phyloP scores from a whole-genome alignment of 108 stramenopile genomes.

The Epithemia pelagica region DNA sequence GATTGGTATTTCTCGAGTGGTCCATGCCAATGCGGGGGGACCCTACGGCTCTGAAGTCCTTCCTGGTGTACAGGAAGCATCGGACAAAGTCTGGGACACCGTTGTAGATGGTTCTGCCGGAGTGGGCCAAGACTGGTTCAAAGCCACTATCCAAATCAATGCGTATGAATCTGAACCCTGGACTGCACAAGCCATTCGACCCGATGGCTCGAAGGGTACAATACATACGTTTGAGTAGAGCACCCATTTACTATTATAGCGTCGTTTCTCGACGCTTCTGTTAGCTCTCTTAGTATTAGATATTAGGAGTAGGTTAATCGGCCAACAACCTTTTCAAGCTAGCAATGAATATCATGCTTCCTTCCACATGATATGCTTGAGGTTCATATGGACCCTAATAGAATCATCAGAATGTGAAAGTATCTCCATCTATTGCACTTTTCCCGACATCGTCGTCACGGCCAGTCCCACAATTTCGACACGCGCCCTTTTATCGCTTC shows the following conservation, averaged over 20 bases:
- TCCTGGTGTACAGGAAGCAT: constrained; percentile 60
- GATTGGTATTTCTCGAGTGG: constrained; percentile 16
- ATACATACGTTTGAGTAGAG: constrained; percentile 37
- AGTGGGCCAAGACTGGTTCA: constrained; percentile 71
- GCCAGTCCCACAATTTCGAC: constrained; percentile 6
- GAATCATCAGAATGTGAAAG: no score
- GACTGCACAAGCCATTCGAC: constrained; percentile 69
- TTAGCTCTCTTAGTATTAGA: no score
- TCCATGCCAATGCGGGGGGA: constrained; percentile 77
- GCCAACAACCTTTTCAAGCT: no score
- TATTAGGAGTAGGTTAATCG: no score
- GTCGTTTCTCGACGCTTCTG: no score
- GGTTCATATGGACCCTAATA: no score
- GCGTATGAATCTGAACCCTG: constrained; percentile 49
- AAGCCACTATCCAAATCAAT: constrained; percentile 65
- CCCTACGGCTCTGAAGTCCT: constrained; percentile 82
- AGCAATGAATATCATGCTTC: no score
- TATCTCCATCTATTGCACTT: no score
- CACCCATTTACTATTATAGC: no score
- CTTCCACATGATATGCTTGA: no score
- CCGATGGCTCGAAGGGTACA: constrained; percentile 63
- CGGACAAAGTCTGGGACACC: constrained; percentile 66
- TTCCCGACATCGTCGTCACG: constrained; percentile 5
- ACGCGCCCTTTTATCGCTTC: background rate
- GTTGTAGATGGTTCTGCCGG: constrained; percentile 23